Conservation (phyloP, 2,329 filamentous ascomycete species). For the Zymoseptoria tritici region DNA sequence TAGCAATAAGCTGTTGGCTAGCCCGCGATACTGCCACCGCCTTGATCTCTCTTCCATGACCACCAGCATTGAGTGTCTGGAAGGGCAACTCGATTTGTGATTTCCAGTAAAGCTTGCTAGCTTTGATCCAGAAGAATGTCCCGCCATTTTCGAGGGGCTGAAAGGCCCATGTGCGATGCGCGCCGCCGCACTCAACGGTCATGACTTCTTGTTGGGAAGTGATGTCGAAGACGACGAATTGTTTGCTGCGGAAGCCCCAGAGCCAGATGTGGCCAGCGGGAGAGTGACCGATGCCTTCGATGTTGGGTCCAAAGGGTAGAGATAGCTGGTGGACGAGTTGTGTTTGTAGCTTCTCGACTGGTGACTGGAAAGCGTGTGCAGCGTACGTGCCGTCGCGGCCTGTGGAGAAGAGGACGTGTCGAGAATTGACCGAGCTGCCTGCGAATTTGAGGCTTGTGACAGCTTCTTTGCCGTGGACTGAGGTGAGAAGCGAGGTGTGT, state of each 20-base stretch:
- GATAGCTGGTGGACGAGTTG: conserved; percentile 58
- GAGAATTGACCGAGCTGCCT: conserved; percentile 22
- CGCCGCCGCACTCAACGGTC: conserved; percentile 73
- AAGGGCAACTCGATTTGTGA: conserved; percentile 12
- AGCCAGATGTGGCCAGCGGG: conserved; percentile 54
- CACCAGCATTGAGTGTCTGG: conserved; percentile 55
- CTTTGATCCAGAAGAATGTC: conserved; percentile 68
- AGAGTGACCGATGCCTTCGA: conserved; percentile 64
- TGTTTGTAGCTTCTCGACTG: conserved; percentile 31
- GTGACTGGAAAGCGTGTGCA: conserved; percentile 45
- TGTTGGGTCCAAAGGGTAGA: conserved; percentile 65
- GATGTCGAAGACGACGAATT: conserved; percentile 78
- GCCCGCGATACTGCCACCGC: conserved; percentile 43
- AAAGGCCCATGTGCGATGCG: conserved; percentile 69
- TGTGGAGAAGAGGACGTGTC: conserved; percentile 56
- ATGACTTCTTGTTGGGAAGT: conserved; percentile 61
- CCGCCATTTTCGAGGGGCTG: conserved; percentile 33
- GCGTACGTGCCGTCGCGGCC: conserved; percentile 71
- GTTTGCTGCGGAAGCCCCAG: conserved; percentile 72
- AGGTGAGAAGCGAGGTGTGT: conserved; percentile 12
- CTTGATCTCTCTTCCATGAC: conserved; percentile 83
- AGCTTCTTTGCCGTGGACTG: conserved; percentile 50
- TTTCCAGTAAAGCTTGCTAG: conserved; percentile 30
- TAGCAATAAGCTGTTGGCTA: conserved; percentile 47
- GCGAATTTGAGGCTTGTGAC: conserved; percentile 54